phyloP scores from a whole-genome alignment of 2,329 filamentous ascomycete species.

The Furcasterigmium sp. region DNA sequence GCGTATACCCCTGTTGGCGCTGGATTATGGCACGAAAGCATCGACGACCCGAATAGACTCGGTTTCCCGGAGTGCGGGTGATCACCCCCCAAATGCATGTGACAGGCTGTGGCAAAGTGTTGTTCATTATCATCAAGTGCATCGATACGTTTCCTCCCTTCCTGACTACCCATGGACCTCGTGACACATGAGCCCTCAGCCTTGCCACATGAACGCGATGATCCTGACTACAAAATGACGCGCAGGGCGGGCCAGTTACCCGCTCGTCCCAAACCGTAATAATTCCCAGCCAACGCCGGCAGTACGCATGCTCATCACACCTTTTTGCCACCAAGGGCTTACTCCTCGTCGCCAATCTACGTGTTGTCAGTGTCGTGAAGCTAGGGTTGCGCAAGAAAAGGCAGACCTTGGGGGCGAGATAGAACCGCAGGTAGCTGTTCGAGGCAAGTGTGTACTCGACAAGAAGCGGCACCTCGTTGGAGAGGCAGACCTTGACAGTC shows the following conservation, averaged over 20 bases:
- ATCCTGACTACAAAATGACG: neutral
- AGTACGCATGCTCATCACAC: slow-evolving; percentile 6
- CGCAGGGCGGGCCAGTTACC: neutral
- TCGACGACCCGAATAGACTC: neutral
- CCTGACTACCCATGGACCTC: neutral
- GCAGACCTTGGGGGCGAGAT: slow-evolving; percentile 92
- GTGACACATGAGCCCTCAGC: neutral
- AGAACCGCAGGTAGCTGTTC: slow-evolving; percentile 91
- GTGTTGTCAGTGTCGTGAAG: neutral
- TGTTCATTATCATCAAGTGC: slow-evolving; percentile 4
- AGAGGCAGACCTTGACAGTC: slow-evolving; percentile 87
- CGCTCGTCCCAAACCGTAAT: neutral
- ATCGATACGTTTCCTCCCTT: neutral
- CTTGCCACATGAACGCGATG: neutral
- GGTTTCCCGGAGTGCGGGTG: too few relatives aligned
- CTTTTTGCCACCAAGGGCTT: slow-evolving; percentile 12
- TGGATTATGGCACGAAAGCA: neutral
- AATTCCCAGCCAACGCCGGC: slow-evolving; percentile 8
- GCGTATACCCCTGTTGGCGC: neutral
- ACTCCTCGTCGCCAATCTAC: slow-evolving; percentile 35
- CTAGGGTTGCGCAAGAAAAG: neutral
- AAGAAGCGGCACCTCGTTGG: slow-evolving; percentile 90
- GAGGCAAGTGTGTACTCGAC: slow-evolving; percentile 84
- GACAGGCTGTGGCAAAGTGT: neutral
- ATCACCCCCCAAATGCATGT: neutral